Percentiles rank a stretch among this genome's conserved stretches.
Evolutionary conservation across 1,284 basidiomycete species (phyloP).

Genomic region (Schizopora paradoxa): DNA sequence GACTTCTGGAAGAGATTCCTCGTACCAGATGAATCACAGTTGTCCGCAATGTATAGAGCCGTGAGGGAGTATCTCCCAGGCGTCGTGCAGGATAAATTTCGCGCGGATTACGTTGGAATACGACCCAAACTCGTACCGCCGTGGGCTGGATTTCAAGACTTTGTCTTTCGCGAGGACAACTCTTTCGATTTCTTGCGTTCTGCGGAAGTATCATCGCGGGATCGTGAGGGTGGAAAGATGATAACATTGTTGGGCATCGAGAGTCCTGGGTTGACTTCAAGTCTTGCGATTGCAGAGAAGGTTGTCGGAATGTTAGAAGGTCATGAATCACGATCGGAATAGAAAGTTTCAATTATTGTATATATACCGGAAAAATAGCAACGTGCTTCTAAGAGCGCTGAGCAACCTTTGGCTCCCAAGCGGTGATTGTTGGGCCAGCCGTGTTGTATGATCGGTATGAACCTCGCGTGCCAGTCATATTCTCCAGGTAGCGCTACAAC

Average conservation of each 20-base stretch:
- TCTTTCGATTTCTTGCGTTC: constrained; percentile 25
- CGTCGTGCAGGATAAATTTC: constrained; percentile 59
- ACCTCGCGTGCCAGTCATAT: constrained; percentile 86
- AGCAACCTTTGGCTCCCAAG: constrained; percentile 78
- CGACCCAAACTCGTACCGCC: constrained; percentile 84
- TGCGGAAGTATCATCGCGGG: constrained; percentile 18
- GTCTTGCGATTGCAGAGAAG: constrained; percentile 69
- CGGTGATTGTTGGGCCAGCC: constrained; percentile 69
- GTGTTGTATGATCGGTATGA: constrained; percentile 89
- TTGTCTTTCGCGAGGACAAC: constrained; percentile 59
- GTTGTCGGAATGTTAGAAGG: constrained; percentile 52
- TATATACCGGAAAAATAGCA: not conserved
- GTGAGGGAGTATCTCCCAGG: constrained; percentile 73
- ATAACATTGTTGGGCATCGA: constrained; percentile 75
- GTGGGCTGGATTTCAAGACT: constrained; percentile 79
- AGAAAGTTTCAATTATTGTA: constrained; percentile 1
- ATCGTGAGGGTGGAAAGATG: constrained; percentile 42
- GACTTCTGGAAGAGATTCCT: constrained; percentile 79
- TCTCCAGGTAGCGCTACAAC: constrained; percentile 72
- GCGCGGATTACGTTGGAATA: constrained; percentile 89
- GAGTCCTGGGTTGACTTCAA: constrained; percentile 72
- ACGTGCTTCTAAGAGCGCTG: constrained; percentile 33
- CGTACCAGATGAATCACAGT: constrained; percentile 57
- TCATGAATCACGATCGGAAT: not conserved
- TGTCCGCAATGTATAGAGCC: constrained; percentile 62